Evolutionary conservation across 352 stramenopile genomes (phyloP), one percentile per base, ranked within the genome.

Genomic region (Pythium monospermum): DNA sequence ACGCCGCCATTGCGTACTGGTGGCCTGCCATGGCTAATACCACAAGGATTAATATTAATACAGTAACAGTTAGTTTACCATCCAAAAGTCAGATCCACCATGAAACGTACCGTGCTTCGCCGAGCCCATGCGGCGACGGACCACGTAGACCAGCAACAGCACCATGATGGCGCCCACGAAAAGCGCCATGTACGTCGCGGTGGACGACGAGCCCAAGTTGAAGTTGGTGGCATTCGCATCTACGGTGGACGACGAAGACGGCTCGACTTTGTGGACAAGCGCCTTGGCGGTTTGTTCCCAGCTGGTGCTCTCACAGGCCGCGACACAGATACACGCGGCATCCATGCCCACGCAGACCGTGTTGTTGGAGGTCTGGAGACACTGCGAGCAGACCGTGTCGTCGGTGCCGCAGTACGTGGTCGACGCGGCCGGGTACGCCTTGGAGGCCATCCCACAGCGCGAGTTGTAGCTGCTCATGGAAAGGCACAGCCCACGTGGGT

Each of bases 321-420:
- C 58, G 32, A 83, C 55, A 26, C 71, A 83, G 5, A 82, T 58
- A 26, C 71, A 82, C 2, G 15, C 22, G 22, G 46, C 53, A 28
- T 75, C 64, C 6, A 47, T 49, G 15, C 71, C 71, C 0, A 61
- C 51, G 57, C 69, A 81, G 56, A 66, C 16, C 53, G 59, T 13
- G 54, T 54, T 13, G 48, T 1, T 52, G 30, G 38, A 26, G 26
- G 31, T 54, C 15, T 18, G n/a, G 2, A 61, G 58, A 39, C 73
- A 85, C 22, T 65, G 49, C 1, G 26, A 33, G 45, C 74, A 85
- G 8, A 56, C 61, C 0, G 45, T 2, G 42, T 83, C 74, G 28
- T 60, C 44, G 2, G 55, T 31, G 10, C 64, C 56, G 36, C 74
- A 85, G 39, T 85, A 85, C 13, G 69, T 76, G 22, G 69, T 64